Conservation (phyloP, 2,329 filamentous ascomycete species). For the Xylaria sp. region DNA sequence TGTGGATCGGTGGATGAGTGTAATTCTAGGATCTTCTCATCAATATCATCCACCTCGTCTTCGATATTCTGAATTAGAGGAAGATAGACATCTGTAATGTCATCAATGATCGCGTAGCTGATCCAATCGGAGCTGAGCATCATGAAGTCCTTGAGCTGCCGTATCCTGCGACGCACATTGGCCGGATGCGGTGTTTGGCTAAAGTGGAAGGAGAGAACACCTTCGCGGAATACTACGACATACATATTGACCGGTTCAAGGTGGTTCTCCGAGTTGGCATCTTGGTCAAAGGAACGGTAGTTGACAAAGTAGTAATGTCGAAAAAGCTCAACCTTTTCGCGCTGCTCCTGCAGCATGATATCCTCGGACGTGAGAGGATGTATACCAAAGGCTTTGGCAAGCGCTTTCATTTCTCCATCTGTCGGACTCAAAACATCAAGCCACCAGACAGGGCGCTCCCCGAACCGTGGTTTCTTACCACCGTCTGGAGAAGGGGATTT, state of each 20-base stretch:
- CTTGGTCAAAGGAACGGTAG: slow-evolving; percentile 97
- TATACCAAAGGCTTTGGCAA: slow-evolving; percentile 93
- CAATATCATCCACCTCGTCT: slow-evolving; percentile 96
- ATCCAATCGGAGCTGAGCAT: slow-evolving; percentile 97
- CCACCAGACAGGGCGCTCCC: slow-evolving; percentile 95
- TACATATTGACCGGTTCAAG: slow-evolving; percentile 98
- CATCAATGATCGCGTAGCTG: slow-evolving; percentile 96
- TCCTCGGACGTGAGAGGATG: slow-evolving; percentile 96
- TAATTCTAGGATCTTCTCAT: slow-evolving; percentile 86
- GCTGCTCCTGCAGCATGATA: slow-evolving; percentile 96
- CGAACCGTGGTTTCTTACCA: slow-evolving; percentile 62
- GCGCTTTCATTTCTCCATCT: slow-evolving; percentile 93
- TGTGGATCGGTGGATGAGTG: slow-evolving; percentile 69
- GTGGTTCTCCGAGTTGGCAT: slow-evolving; percentile 87
- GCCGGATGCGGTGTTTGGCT: slow-evolving; percentile 95
- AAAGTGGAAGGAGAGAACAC: slow-evolving; percentile 96
- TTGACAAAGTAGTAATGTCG: slow-evolving; percentile 99
- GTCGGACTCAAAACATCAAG: slow-evolving; percentile 91
- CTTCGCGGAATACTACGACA: slow-evolving; percentile 94
- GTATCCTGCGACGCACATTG: slow-evolving; percentile 92
- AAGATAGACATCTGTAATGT: slow-evolving; percentile 96
- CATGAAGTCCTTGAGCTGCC: slow-evolving; percentile 93
- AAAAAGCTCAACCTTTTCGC: slow-evolving; percentile 98
- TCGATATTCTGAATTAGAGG: slow-evolving; percentile 94
- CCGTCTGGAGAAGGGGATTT: slow-evolving; percentile 38